Evolutionary conservation across 2,329 filamentous ascomycete species (phyloP), one percentile per base, ranked within the genome.

Genomic region (Botryotinia globosa): DNA sequence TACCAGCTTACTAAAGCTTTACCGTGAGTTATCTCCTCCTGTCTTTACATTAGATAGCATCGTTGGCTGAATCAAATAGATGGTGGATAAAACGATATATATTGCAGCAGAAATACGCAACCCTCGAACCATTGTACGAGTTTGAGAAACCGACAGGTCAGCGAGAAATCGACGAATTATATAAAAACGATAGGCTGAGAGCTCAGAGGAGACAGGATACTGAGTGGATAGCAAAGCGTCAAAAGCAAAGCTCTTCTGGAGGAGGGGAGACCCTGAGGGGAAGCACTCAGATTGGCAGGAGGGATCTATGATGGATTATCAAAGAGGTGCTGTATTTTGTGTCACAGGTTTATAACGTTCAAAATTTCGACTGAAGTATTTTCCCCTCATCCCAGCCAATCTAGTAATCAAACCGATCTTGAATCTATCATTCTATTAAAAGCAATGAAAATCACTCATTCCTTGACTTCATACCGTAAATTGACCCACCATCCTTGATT

Each of bases 1-100:
- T 80, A 79, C 67, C 78, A 80, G 68, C 45, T 77, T 32, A 75
- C 71, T 44, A 77, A 77, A 66, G 76, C 77, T 39, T 70, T 80
- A 6, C 79, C 78, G 54, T 78, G 72, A 45, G 59, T 59, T 32
- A 14, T 32, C 0, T 9, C 22, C 20, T 3, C 12, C 18, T 20
- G 9, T 16, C n/a, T 34, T 3, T 4, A 16, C 37, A 42, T 7
- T 6, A 34, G 16, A 59, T 5, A 25, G 16, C 7, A 45, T 29
- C 32, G 9, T 44, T 29, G 3, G 44, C 51, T 34, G 1, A 45
- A 45, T 34, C 22, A 34, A 59, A 34, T 44, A 69, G 66, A 69
- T 70, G 63, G 45, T 73, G 69, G 62, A 51, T 67, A 48, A 42
- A n/a, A n/a, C 58, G 68, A 14, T 64, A 51, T 32, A 18, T 71